Evolutionary conservation across 306 rosid species (phyloP).

Genomic region (Lagenaria siceraria): DNA sequence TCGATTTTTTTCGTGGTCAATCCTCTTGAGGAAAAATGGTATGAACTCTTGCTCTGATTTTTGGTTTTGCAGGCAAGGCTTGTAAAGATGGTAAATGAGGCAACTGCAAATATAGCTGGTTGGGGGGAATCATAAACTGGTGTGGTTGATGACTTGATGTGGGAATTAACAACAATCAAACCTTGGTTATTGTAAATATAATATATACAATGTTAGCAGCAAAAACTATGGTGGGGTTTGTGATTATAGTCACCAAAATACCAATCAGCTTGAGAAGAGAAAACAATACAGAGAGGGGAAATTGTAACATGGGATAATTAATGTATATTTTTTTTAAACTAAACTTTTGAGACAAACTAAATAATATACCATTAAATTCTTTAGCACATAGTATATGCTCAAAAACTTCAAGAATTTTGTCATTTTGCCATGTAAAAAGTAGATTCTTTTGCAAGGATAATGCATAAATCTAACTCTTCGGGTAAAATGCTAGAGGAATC

Average conservation of each 20-base stretch:
- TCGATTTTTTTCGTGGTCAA: background rate
- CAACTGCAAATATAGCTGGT: constrained; percentile 44
- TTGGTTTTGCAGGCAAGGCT: constrained; percentile 38
- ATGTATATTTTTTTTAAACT: background rate
- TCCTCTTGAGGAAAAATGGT: background rate
- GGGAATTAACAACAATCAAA: background rate
- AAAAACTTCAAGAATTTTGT: background rate
- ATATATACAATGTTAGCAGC: background rate
- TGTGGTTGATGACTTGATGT: background rate
- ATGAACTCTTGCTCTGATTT: background rate
- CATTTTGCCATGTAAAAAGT: background rate
- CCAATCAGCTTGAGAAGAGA: background rate
- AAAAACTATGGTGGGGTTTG: background rate
- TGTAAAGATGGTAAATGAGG: constrained; percentile 58
- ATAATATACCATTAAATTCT: background rate
- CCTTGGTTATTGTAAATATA: background rate
- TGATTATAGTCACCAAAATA: background rate
- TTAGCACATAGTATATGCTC: background rate
- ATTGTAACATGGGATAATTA: background rate
- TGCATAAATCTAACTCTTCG: too few relatives aligned
- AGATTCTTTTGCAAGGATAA: background rate
- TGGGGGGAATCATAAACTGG: constrained; percentile 34
- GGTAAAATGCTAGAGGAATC: too few relatives aligned
- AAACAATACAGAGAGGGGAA: background rate
- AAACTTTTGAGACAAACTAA: background rate